A percentile compares a stretch with the other conserved stretches of the same genome.
These are phyloP conservation scores for Tetracladium maxilliforme DNA, from an alignment of 2,329 filamentous ascomycete genomes.

Conservation along the genomic window DNA sequence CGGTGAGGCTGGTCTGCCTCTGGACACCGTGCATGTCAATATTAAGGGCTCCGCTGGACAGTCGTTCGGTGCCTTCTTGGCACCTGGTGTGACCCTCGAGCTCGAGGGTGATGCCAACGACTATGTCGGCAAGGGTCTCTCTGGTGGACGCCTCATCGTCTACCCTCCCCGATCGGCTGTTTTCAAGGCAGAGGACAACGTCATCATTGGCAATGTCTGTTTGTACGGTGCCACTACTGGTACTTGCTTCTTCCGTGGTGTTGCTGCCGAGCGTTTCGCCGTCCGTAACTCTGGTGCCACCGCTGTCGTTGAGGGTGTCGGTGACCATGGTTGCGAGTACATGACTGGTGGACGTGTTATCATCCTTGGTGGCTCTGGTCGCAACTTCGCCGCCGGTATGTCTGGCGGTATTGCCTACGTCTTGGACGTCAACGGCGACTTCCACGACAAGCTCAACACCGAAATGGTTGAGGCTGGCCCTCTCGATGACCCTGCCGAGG, in stretches of 20 bases:
- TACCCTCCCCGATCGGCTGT: constrained; percentile 83
- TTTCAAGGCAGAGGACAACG: constrained; percentile 93
- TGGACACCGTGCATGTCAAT: constrained; percentile 90
- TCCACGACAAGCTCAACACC: constrained; percentile 84
- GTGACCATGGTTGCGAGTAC: constrained; percentile 96
- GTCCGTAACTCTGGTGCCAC: constrained; percentile 93
- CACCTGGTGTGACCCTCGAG: constrained; percentile 85
- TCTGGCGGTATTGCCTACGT: constrained; percentile 95
- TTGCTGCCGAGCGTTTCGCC: constrained; percentile 90
- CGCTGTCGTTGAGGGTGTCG: constrained; percentile 90
- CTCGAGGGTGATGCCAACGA: constrained; percentile 94
- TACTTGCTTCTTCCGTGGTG: constrained; percentile 91
- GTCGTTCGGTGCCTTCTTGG: constrained; percentile 89
- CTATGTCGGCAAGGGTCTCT: constrained; percentile 92
- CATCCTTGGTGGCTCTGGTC: constrained; percentile 75
- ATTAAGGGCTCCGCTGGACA: constrained; percentile 94
- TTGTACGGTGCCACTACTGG: constrained; percentile 86
- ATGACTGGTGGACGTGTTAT: constrained; percentile 94
- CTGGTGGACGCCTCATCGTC: constrained; percentile 81
- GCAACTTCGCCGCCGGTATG: constrained; percentile 98
- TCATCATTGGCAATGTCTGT: constrained; percentile 87
- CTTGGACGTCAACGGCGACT: constrained; percentile 79
- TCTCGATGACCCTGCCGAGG: constrained; percentile 74
- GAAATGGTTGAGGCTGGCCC: constrained; percentile 91
- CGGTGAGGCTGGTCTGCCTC: constrained; percentile 74